Conservation (phyloP, 2,329 filamentous ascomycete species). For the Aspergillus pseudonomiae region DNA sequence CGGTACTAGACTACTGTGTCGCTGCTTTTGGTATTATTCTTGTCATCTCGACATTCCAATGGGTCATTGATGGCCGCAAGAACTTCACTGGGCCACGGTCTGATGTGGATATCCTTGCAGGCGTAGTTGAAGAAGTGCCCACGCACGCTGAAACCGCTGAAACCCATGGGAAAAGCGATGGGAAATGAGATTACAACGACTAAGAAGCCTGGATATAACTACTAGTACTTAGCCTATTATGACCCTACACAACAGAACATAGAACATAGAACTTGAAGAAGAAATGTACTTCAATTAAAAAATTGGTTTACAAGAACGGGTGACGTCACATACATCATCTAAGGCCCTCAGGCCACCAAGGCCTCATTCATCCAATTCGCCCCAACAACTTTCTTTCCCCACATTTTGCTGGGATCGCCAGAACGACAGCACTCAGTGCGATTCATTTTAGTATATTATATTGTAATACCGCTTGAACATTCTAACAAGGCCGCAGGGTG, state of each 20-base stretch:
- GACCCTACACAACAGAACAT: not conserved
- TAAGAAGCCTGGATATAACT: not conserved
- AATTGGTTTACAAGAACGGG: not conserved
- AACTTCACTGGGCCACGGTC: conserved; percentile 60
- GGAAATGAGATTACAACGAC: not conserved
- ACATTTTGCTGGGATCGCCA: conserved; percentile 8
- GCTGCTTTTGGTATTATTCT: conserved; percentile 62
- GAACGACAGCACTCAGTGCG: conserved; percentile 4
- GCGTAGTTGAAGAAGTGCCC: conserved; percentile 17
- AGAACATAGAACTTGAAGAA: not conserved
- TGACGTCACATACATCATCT: not conserved
- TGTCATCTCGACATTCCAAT: conserved; percentile 60
- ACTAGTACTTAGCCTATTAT: not conserved
- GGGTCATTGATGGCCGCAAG: conserved; percentile 63
- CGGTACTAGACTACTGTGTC: conserved; percentile 43
- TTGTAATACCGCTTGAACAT: not conserved
- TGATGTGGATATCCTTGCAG: conserved; percentile 42
- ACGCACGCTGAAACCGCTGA: not conserved
- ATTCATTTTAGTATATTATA: not conserved
- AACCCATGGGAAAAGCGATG: conserved; percentile 4
- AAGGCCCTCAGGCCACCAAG: conserved; percentile 9
- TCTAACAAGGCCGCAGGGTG: not conserved
- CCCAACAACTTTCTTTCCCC: conserved; percentile 15
- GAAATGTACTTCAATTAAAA: not conserved
- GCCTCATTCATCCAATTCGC: conserved; percentile 3